Conservation (phyloP, 345 rosid species). For the Eucalyptus cladocalyx region DNA sequence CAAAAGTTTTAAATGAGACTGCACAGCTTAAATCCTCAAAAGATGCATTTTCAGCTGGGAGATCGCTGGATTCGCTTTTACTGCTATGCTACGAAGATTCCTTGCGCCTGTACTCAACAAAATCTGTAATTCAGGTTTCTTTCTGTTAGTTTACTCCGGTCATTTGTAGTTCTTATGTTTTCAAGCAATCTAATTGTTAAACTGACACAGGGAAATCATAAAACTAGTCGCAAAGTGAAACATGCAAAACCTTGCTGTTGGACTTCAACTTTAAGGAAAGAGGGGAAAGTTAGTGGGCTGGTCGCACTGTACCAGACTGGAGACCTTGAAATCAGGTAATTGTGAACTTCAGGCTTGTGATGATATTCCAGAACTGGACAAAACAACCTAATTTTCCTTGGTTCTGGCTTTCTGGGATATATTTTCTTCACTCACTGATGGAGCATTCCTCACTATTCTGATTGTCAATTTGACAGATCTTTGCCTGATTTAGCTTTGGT, state of each 20-base stretch:
- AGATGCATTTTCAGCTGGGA: constrained; percentile 16
- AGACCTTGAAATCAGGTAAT: constrained; percentile 62
- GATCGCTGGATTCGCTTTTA: constrained; percentile 10
- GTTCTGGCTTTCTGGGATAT: neutral
- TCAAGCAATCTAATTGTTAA: constrained; percentile 6
- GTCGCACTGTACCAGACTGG: constrained; percentile 61
- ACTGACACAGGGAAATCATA: constrained; percentile 34
- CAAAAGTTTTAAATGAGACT: constrained; percentile 3
- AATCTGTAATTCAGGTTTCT: constrained; percentile 57
- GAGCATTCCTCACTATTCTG: neutral
- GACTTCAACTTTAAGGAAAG: constrained; percentile 49
- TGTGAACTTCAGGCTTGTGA: neutral
- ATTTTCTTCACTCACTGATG: neutral
- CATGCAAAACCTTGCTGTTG: constrained; percentile 63
- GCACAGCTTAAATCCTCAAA: constrained; percentile 12
- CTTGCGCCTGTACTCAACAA: constrained; percentile 32
- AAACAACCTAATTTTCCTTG: neutral
- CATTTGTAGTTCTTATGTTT: neutral
- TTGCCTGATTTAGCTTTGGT: constrained; percentile 63
- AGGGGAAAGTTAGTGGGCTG: constrained; percentile 33
- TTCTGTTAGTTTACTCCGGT: neutral
- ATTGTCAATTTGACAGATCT: constrained; percentile 37
- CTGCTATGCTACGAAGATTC: constrained; percentile 60
- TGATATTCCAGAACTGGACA: neutral
- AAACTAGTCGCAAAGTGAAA: constrained; percentile 29